Base-by-base conservation (phyloP, 495 filamentous ascomycete species). In the Neurospora terricola region DNA sequence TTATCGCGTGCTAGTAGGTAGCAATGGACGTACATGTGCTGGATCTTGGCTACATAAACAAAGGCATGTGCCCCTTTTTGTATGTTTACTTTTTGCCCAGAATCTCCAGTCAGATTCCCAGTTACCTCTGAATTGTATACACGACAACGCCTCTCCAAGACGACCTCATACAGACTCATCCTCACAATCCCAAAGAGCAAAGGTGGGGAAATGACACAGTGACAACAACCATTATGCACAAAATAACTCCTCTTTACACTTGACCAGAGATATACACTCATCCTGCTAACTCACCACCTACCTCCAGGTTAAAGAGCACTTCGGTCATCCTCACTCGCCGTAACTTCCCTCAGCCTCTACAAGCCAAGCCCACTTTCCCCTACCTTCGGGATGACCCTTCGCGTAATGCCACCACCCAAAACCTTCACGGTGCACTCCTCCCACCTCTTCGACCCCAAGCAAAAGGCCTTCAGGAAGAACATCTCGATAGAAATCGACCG, bases 401-500 rank as follows among this genome's bases (percentile, higher is more conserved):
- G 54, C 12, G 30, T 66, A 34, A 34, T 7, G 23, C 42, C 48
- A 18, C 72, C 74, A 36, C 39, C 38, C n/a, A 69, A 34, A 40
- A 75, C 70, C 70, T 74, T 84, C 71, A 80, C 75, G 5, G 71
- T 88, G 18, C 86, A 87, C 71, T 84, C 86, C 14, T 83, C 82
- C 12, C 71, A 80, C 30, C 80, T 87, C 62, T 87, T 87, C 74
- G 83, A 88, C 75, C 83, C 83, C 4, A 82, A 80, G 66, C 69
- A 82, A n/a, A 88, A 85, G 74, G 42, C 70, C 8, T 88, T 86
- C 59, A 10, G 82, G 34, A 74, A 77, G 30, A 75, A 86, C 71
- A 71, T 82, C 5, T 85, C 86, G 1, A 80, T 88, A 72, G 72
- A 74, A 43, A 71, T 84, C 59, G 75, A 83, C 72, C 72, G 74